Conservation (phyloP, 225 moss, liverwort and hornwort species). For the Pleurozium schreberi region DNA sequence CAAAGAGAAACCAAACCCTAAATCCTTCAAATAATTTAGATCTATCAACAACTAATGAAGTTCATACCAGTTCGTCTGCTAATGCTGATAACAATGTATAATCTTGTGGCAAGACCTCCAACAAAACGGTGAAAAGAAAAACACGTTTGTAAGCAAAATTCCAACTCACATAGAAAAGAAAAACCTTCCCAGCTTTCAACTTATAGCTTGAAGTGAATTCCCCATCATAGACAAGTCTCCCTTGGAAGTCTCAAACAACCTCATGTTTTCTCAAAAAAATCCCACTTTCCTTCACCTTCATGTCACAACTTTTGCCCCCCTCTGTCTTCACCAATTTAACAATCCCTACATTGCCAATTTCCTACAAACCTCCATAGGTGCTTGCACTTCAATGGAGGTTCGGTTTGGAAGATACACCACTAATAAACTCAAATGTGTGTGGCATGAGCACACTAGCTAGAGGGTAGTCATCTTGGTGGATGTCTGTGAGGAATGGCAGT, state of each 20-base stretch:
- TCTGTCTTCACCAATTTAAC: not conserved
- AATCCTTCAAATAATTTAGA: not conserved
- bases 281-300: not conserved
- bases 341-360: not conserved
- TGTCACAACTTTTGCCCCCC: not conserved
- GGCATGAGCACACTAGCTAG: not conserved
- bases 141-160: not conserved
- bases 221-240: not conserved
- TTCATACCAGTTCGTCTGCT: constrained; percentile 28
- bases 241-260: not conserved
- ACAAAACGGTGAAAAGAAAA: not conserved
- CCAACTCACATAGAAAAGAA: constrained; percentile 11
- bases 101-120: constrained; percentile 31
- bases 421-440: not conserved
- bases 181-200: not conserved
- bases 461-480: not conserved
- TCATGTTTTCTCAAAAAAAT: not conserved
- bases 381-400: not conserved
- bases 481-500: not conserved
- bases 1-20: not conserved
- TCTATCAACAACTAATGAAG: not conserved
- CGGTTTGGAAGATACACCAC: constrained; percentile 9
- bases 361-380: not conserved
- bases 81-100: constrained; percentile 40
- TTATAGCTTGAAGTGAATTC: not conserved